Evolutionary conservation across 2,329 filamentous ascomycete species (phyloP), one percentile per base, ranked within the genome.

Genomic region (Emmonsia crescens): DNA sequence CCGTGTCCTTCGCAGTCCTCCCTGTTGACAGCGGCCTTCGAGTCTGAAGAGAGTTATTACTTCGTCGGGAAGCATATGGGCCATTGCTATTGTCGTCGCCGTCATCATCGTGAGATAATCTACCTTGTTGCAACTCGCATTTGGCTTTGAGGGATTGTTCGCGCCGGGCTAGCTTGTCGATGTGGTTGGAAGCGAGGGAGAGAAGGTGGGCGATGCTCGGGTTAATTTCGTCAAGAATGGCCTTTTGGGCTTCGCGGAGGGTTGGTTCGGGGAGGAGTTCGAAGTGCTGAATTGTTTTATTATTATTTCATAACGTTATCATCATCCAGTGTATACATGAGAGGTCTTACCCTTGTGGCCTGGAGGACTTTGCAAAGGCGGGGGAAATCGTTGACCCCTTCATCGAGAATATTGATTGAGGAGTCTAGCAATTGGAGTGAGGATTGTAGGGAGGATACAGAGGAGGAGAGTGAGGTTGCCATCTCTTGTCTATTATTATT

Each of bases 231-330:
- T 90, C 89, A 68, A 91, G 87, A 21, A 96, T 84, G 4, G 90
- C 87, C 66, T 89, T 82, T 75, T 96, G 92, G 38, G 92, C 92
- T 65, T 87, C 83, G 64, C 87, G 86, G 52, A 96, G 84, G 59
- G 89, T 89, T 14, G 88, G 85, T 72, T 96, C 90, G 19, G 91
- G 89, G 68, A 96, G 89, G 49, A 96, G 85, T 74, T 96, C 92
- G 76, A 96, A 96, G 77, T 96, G 92, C 87, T 95, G 33, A 49
- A 31, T n/a, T 48, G 12, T 24, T 27, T 48, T 36, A n/a, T n/a
- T 24, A 33, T 57, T 57, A 59, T 51, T 31, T 36, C 57, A 12
- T 44, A 24, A 19, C 6, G 21, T 36, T 33, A 38, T 48, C 12
- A 29, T 19, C 12, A 27, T 9, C 52, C 12, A 12, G n/a, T 12